Conservation (phyloP, 2,329 filamentous ascomycete genomes). For the Bipolaris victoriae region DNA sequence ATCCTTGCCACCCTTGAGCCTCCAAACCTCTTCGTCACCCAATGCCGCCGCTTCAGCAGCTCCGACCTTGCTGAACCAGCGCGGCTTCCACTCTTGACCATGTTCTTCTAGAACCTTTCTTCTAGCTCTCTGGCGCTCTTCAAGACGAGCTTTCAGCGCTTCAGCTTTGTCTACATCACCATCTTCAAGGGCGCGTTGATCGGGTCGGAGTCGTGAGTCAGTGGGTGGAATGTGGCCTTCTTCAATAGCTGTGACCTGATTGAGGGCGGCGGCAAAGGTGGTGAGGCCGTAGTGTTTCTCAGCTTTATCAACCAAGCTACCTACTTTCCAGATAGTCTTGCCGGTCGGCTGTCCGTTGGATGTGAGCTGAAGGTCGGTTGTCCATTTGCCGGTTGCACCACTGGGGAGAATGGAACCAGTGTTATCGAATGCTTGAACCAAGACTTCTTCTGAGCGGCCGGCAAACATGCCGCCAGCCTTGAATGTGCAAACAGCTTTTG, state of each 20-base stretch:
- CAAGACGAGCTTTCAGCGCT: constrained; percentile 78
- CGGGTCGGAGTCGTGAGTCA: constrained; percentile 82
- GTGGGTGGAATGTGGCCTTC: constrained; percentile 76
- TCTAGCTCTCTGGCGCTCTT: constrained; percentile 81
- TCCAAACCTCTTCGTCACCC: constrained; percentile 57
- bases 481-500: constrained; percentile 86
- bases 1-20: constrained; percentile 78
- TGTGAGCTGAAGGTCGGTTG: constrained; percentile 70
- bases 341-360: constrained; percentile 65
- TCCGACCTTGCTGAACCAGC: constrained; percentile 79
- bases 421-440: constrained; percentile 72
- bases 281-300: constrained; percentile 86
- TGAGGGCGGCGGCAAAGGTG: constrained; percentile 81
- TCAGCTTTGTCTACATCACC: constrained; percentile 86
- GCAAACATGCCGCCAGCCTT: constrained; percentile 97
- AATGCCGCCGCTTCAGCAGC: constrained; percentile 38
- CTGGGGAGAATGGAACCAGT: constrained; percentile 70
- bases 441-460: constrained; percentile 87
- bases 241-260: constrained; percentile 85
- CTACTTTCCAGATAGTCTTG: constrained; percentile 78
- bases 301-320: constrained; percentile 78
- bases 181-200: constrained; percentile 83
- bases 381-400: constrained; percentile 85
- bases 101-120: constrained; percentile 76
- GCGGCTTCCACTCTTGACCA: constrained; percentile 74